These are phyloP conservation scores for Pulveroboletus frians DNA, from an alignment of 768 basidiomycete species.

Conservation along the genomic window DNA sequence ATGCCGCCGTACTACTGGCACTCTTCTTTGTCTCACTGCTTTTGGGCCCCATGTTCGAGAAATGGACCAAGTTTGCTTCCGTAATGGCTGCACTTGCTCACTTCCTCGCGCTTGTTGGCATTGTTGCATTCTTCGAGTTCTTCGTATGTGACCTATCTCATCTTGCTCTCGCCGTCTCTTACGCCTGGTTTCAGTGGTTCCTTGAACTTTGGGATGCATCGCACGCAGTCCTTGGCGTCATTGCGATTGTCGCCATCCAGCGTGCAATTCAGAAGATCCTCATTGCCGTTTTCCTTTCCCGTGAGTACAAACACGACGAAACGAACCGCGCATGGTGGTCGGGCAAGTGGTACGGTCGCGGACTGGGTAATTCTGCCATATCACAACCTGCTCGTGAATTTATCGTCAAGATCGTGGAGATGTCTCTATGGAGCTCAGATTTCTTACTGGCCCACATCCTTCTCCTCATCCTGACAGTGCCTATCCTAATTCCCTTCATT, in stretches of 20 bases:
- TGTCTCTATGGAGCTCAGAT: slow-evolving; percentile 95
- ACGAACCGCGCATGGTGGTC: slow-evolving; percentile 99
- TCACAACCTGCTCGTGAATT: slow-evolving; percentile 97
- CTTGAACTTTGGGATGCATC: slow-evolving; percentile 96
- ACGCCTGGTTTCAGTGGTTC: slow-evolving; percentile 65
- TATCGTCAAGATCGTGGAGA: slow-evolving; percentile 96
- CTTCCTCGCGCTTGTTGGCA: slow-evolving; percentile 70
- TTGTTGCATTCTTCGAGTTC: slow-evolving; percentile 92
- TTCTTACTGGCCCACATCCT: slow-evolving; percentile 84
- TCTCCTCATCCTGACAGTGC: slow-evolving; percentile 80
- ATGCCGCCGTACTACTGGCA: slow-evolving; percentile 77
- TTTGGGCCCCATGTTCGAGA: slow-evolving; percentile 83
- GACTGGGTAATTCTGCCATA: slow-evolving; percentile 84
- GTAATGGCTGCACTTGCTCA: slow-evolving; percentile 93
- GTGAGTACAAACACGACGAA: slow-evolving; percentile 98
- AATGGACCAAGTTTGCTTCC: slow-evolving; percentile 83
- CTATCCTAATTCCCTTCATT: slow-evolving; percentile 78
- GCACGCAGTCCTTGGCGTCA: slow-evolving; percentile 90
- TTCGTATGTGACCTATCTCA: slow-evolving; percentile 53
- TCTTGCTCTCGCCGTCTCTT: slow-evolving; percentile 31
- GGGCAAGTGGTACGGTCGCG: slow-evolving; percentile 94
- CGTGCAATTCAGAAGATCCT: slow-evolving; percentile 91
- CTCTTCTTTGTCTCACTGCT: slow-evolving; percentile 92
- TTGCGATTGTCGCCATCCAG: slow-evolving; percentile 86
- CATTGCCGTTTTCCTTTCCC: slow-evolving; percentile 89